Evolutionary conservation across 129 eudicot species (phyloP), one percentile per base, ranked within the genome.

Genomic region (Chrysanthemum makinoi): DNA sequence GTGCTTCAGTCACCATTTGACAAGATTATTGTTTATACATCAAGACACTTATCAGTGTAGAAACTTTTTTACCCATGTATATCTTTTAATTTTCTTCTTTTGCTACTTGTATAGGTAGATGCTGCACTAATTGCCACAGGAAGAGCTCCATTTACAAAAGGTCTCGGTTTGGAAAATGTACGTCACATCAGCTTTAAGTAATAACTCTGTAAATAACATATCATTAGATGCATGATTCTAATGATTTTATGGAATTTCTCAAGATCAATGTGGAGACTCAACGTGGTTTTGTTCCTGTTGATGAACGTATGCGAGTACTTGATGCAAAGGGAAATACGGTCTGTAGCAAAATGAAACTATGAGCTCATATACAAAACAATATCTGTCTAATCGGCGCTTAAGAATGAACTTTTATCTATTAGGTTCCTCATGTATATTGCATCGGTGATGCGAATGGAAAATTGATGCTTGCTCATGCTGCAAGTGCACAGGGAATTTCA

Each of bases 371-470:
- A 26, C 33, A 8, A 10, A 19, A 63, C 28, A 50, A 61, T 55
- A 59, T 66, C 59, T 67, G 3, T 52, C 33, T 28, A 54, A 30
- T 57, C 72, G 53, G 33, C 43, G 16, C 72, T 20, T 80, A 26
- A 83, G 50, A 4, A 44, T 57, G 2, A 55, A 24, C 65, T 76
- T 44, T 5, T 43, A 64, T 39, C 22, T 20, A 35, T 58, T 79
- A 94, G 99, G 94, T 90, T 73, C 99, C 99, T 77, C 88, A 94
- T 71, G 56, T 94, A 66, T 94, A 87, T 75, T 94, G 97, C 86
- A 94, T 94, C 69, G 99, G 99, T 73, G 99, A 94, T 94, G 99
- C 97, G 61, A 94, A 94, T 79, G 97, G 99, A 3, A 94, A 90
- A 80, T 62, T 94, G 88, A 94, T 94, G 99, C 90, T 94, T 83